A percentile compares a stretch with the other conserved stretches of the same genome.
Conservation (phyloP, 345 rosid genomes). For the Populus euphratica region DNA sequence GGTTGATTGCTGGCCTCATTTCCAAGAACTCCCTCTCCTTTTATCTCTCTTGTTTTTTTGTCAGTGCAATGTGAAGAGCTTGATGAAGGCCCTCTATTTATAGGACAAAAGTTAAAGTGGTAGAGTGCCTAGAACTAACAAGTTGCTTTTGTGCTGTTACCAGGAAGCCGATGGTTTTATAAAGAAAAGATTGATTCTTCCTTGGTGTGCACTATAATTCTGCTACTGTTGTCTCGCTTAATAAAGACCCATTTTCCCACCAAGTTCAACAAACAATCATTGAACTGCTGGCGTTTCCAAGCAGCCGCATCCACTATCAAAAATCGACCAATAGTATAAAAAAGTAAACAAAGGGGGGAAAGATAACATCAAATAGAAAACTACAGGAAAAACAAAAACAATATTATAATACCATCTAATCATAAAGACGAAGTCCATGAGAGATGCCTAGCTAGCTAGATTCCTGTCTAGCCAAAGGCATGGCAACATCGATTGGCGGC, state of each 20-base stretch:
- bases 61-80: not conserved
- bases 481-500: not conserved
- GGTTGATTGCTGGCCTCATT: slow-evolving; percentile 6
- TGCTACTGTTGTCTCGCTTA: not conserved
- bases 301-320: not conserved
- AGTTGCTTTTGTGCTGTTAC: not conserved
- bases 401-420: too few relatives aligned
- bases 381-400: too few relatives aligned
- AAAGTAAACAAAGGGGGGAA: too few relatives aligned
- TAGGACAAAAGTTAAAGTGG: not conserved
- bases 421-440: not conserved
- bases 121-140: not conserved
- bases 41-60: not conserved
- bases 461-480: not conserved
- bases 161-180: not conserved
- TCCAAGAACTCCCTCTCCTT: not conserved
- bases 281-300: not conserved
- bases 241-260: not conserved
- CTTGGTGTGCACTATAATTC: not conserved
- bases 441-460: not conserved
- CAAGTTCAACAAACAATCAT: not conserved
- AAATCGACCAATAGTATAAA: not conserved
- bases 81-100: not conserved
- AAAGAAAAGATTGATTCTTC: not conserved
- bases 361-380: too few relatives aligned